Evolutionary conservation across 163 green algal genomes (phyloP).

Genomic region (Scenedesmus sp.): DNA sequence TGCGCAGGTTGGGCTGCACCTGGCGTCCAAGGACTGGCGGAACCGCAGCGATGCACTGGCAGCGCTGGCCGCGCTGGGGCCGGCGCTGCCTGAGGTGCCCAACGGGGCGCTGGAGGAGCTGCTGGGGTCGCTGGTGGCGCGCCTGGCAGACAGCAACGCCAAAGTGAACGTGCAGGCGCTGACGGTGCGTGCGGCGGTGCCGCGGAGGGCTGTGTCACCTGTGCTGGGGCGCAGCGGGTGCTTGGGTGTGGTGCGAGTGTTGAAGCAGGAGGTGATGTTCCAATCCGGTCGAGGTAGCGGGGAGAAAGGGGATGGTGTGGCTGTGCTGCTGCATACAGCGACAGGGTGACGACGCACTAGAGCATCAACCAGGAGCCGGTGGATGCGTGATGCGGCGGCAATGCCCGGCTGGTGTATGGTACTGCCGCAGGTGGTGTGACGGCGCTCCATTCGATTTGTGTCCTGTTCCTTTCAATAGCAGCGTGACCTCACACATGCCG

Average conservation of each 20-base stretch:
- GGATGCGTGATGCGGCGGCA: no score
- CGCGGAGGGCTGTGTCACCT: neutral
- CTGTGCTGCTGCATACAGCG: neutral
- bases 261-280: no score
- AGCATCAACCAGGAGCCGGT: no score
- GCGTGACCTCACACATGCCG: neutral
- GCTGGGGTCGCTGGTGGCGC: constrained; percentile 63
- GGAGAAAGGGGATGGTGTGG: no score
- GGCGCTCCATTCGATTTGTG: no score
- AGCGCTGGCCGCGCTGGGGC: constrained; percentile 54
- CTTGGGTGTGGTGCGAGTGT: neutral
- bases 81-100: constrained; percentile 42
- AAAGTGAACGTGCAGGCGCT: constrained; percentile 73
- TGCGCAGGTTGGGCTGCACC: constrained; percentile 52
- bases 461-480: no score
- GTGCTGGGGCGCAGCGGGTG: no score
- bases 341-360: no score
- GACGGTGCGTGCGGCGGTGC: constrained; percentile 47
- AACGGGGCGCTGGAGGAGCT: constrained; percentile 61
- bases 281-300: no score
- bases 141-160: constrained; percentile 72
- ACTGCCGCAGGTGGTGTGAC: no score
- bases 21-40: constrained; percentile 75
- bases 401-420: no score
- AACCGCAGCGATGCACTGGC: constrained; percentile 69